These are phyloP conservation scores for Rhizomucor miehei DNA, from an alignment of 371 early-diverging fungal genomes.

Conservation along the genomic window DNA sequence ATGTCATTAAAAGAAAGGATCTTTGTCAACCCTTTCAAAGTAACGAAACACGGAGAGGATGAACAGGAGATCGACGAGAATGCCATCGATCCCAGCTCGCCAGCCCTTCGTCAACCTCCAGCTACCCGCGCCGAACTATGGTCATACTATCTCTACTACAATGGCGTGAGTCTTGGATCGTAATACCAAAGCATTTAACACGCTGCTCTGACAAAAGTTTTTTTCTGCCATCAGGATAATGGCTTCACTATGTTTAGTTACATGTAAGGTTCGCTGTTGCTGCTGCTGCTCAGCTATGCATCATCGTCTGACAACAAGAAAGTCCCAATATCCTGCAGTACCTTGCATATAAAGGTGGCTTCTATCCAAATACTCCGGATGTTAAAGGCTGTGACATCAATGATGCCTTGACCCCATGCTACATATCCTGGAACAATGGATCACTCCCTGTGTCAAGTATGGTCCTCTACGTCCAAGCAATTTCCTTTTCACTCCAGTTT, in stretches of 20 bases:
- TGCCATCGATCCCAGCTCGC: constrained; percentile 5
- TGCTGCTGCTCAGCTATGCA: neutral
- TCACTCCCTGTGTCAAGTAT: constrained; percentile 40
- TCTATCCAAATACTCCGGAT: constrained; percentile 20
- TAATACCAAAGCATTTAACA: no score
- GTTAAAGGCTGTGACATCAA: constrained; percentile 31
- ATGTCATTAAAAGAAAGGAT: neutral
- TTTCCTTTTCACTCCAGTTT: constrained; percentile 46
- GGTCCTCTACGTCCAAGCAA: constrained; percentile 49
- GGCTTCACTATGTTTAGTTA: constrained; percentile 44
- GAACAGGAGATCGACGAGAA: neutral
- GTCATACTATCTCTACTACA: constrained; percentile 52
- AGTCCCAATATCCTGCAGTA: constrained; percentile 37
- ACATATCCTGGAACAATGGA: constrained; percentile 31
- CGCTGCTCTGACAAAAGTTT: no score
- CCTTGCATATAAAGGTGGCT: constrained; percentile 40
- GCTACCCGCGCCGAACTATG: constrained; percentile 41
- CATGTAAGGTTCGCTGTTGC: constrained; percentile 11
- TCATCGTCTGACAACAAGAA: neutral
- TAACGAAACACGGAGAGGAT: neutral
- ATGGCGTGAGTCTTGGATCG: constrained; percentile 26
- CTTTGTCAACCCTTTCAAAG: constrained; percentile 3
- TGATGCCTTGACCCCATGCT: constrained; percentile 24
- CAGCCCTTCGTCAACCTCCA: constrained; percentile 16
- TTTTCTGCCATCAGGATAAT: constrained; percentile 32